Percentiles rank a stretch among this genome's conserved stretches.
Evolutionary conservation across 1,139 yeast species (phyloP).

Genomic region (Zygotorulaspora mrakii): DNA sequence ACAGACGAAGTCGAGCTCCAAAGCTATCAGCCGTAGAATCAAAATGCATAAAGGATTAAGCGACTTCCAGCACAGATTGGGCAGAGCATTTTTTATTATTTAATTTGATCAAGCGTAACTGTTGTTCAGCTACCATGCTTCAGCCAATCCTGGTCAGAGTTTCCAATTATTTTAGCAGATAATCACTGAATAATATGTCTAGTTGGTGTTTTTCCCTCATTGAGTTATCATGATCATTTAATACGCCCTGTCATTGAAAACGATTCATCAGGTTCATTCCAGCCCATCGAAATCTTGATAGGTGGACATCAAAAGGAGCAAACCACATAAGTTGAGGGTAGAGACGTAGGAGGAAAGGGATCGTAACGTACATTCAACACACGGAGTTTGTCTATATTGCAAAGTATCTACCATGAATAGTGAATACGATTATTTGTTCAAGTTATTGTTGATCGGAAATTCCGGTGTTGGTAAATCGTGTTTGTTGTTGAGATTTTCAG

Average conservation of each 20-base stretch:
- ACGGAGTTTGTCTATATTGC: background rate
- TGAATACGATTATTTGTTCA: constrained; percentile 96
- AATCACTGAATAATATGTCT: too few species aligned
- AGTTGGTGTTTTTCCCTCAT: background rate
- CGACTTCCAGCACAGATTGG: too few species aligned
- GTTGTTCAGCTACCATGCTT: too few species aligned
- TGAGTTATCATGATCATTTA: background rate
- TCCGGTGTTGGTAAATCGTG: constrained; percentile 99
- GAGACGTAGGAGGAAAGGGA: too few species aligned
- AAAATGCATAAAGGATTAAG: too few species aligned
- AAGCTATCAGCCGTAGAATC: too few species aligned
- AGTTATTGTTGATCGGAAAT: constrained; percentile 90
- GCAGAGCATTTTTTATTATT: too few species aligned
- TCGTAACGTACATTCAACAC: too few species aligned
- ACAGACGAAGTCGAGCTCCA: too few species aligned
- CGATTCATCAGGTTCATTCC: background rate
- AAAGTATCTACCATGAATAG: constrained; percentile 50
- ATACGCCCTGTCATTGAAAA: background rate
- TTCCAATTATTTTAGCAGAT: too few species aligned
- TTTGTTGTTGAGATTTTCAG: constrained; percentile 90
- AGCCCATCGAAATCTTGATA: constrained; percentile 3
- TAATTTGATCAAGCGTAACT: too few species aligned
- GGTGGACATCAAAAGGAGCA: constrained; percentile 4
- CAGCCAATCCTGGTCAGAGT: too few species aligned
- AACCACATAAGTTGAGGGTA: constrained; percentile 1